Base-by-base conservation (phyloP, 2,329 filamentous ascomycete species). In the Metarhizium anisopliae region DNA sequence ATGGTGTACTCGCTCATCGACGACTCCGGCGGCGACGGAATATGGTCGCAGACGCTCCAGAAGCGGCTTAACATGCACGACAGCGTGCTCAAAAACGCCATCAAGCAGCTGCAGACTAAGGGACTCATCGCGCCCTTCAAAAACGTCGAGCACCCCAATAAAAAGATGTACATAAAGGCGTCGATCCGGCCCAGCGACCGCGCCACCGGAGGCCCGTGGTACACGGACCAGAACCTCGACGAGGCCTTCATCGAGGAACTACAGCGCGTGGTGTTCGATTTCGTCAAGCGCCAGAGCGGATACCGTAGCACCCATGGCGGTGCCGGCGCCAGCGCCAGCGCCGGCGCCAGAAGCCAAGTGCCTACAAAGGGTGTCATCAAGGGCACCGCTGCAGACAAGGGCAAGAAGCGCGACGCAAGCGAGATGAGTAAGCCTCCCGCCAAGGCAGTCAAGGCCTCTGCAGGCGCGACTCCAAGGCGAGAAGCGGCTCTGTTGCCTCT, bases 151-250 rank as follows among this genome's bases (percentile, higher is more conserved):
- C 86, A 89, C 67, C 90, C 90, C 32, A 89, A 86, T 62, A 88
- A 94, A 68, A 96, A 95, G 74, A 96, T 95, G 81, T 99, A 94
- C 78, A 95, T 99, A 80, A 86, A 96, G 66, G 84, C 86, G 54
- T 86, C 86, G 59, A 81, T 99, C 58, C 83, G 85, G 11, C 93
- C 94, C 0, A 90, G 87, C 54, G 92, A 96, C 59, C 88, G 94
- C 59, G 89, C 95, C 50, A 95, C 91, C 0, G 94, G 94, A 51
- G 94, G 94, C 2, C 88, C 90, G 8, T 99, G 93, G 90, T 96
- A 94, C 70, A 92, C 89, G 7, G 91, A 96, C 60, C 89, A 90
- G 53, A 88, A 92, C 61, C 80, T 97, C 13, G 94, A 99, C 71
- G 86, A 89, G 60, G 88, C 87, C 57, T 90, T 99, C 68, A 92